Conservation (phyloP, 495 filamentous ascomycete species). For the Aspergillus ellipticus region DNA sequence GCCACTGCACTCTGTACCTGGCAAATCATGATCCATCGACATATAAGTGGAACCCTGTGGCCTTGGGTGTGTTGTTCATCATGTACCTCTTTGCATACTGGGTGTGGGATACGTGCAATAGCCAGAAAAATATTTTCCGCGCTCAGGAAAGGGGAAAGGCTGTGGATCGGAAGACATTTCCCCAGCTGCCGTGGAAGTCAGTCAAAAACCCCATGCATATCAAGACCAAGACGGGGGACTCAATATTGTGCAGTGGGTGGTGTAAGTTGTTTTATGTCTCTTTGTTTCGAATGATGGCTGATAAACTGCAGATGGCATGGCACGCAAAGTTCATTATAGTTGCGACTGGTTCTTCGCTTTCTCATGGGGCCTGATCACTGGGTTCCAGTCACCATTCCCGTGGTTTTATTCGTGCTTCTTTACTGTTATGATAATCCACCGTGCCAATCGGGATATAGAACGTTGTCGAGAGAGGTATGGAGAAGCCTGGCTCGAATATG, state of each 20-base stretch:
- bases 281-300: neutral
- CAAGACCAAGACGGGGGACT: conserved; percentile 67
- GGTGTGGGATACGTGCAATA: conserved; percentile 85
- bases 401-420: conserved; percentile 98
- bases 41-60: conserved; percentile 68
- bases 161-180: conserved; percentile 74
- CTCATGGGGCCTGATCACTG: conserved; percentile 60
- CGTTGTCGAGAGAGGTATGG: conserved; percentile 84
- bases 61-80: conserved; percentile 56
- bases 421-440: conserved; percentile 80
- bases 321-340: conserved; percentile 88
- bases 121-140: conserved; percentile 92
- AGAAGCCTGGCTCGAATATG: conserved; percentile 85
- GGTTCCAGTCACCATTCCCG: conserved; percentile 61
- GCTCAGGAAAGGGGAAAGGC: conserved; percentile 70
- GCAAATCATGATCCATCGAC: conserved; percentile 75
- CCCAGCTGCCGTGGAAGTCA: conserved; percentile 77
- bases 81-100: conserved; percentile 83
- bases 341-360: conserved; percentile 81
- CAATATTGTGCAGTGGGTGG: conserved; percentile 86
- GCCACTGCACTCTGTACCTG: conserved; percentile 90
- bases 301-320: conserved; percentile 53
- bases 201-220: conserved; percentile 77
- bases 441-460: conserved; percentile 74
- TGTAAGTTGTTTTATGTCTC: conserved; percentile 41